Base-by-base conservation (phyloP, 306 rosid species). In the Vigna unguiculata region DNA sequence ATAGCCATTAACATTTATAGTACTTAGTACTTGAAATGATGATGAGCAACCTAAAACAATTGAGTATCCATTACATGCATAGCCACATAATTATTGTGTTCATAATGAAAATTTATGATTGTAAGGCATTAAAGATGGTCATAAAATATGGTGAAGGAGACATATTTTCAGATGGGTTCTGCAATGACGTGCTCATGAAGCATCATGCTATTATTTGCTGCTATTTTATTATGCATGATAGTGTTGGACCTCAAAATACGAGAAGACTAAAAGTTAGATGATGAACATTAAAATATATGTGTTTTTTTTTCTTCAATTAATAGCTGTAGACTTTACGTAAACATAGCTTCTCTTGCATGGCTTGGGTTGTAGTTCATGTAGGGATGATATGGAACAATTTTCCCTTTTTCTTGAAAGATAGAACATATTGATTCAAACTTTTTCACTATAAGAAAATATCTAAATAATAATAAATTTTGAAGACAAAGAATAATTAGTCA, bases 261-360 rank as follows among this genome's bases (percentile, higher is more conserved):
- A 22, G 25, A 57, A 22, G 16, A 46, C 1, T 46, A 58, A 58
- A 55, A 6, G 62, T 10, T 0, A 53, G 14, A 21, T 21, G 11
- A 9, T 10, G 32, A 28, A 54, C 21, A 21, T 54, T 21, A 20
- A 54, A 20, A 30, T 15, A 60, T 16, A 22, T 19, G 43, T 0
- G 0, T 25, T 25, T 25, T 25, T 32, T 15, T 30, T 7, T 21
- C 16, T 2, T 60, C 45, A 60, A 32, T 59, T 28, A 6, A 28
- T 32, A 55, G n/a, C 14, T 14, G 1, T 15, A 15, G 13, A 19
- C 28, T 53, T 9, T 53, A 53, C 20, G 5, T 59, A 59, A 59
- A 59, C 12, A 59, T 59, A 59, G 21, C 43, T 59, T 15, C 43
- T 15, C 66, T 59, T 59, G 66, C 66, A 30, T 59, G 65, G 65